Evolutionary conservation across 257 asterid genomes (phyloP), one percentile per base, ranked within the genome.

Genomic region (Lithospermum erythrorhizon): DNA sequence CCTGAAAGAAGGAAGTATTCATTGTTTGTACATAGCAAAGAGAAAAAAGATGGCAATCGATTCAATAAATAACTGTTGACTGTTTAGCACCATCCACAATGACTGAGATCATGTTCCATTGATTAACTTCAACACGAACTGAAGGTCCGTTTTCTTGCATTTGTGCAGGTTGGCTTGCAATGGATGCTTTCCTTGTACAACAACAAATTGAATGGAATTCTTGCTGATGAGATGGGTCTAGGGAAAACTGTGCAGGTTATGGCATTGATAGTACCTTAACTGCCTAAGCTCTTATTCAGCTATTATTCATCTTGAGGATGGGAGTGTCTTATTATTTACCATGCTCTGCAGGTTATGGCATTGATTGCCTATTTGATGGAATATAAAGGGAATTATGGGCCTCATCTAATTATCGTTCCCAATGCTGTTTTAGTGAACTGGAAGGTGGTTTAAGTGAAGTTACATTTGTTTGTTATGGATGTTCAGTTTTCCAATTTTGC

Each of bases 171-270:
- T 59, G 99, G 99, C 63, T 79, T 93, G 84, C 99, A 93, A 83
- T 93, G 99, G 99, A 93, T 93, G 99, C 85, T 93, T 57, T 93
- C 99, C 55, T 81, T 93, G 76, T 93, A 89, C 72, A 93, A 93
- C 71, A 93, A 93, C 78, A 93, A 93, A 72, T 73, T 93, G 62
- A 93, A 93, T 78, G 99, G 99, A 65, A 93, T 93, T 68, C 87
- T 93, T 86, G 99, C 99, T 47, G 99, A 93, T 79, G 99, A 93
- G 83, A 93, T 93, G 99, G 99, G 99, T 68, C 96, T 93, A 56
- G 99, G 99, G 68, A 93, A 93, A 90, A 93, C 99, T 68, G 99
- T 93, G 65, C 99, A 93, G 97, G 99, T 87, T 68, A 72, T 29
- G 53, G 35, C 57, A 17, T 51, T 41, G 16, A 13, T 47, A 21